Percentiles rank a stretch among this genome's conserved stretches.
phyloP scores from a whole-genome alignment of 2,329 filamentous ascomycete species.

The Ilyonectria mors-panacis region DNA sequence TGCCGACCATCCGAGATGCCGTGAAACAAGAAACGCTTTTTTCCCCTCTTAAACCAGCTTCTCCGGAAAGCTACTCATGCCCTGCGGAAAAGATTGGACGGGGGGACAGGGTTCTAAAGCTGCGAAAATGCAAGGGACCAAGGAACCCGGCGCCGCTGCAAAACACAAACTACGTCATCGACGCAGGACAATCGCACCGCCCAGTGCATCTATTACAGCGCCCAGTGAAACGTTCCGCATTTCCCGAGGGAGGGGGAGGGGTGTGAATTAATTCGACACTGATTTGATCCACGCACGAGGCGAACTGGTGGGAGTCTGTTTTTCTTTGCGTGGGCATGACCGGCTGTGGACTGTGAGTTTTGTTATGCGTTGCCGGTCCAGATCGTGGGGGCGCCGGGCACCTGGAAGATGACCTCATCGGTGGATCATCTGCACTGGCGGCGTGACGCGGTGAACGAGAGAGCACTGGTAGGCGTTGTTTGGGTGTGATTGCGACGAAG shows the following conservation, averaged over 20 bases:
- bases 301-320: background rate
- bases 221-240: background rate
- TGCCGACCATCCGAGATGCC: background rate
- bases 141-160: conserved; percentile 5
- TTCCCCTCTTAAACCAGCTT: background rate
- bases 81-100: background rate
- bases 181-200: no score
- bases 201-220: background rate
- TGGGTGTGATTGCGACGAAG: conserved; percentile 2
- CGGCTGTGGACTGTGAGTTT: background rate
- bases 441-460: conserved; percentile 34
- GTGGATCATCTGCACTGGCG: conserved; percentile 44
- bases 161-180: conserved; percentile 25
- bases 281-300: background rate
- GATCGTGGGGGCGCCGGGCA: conserved; percentile 13
- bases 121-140: conserved; percentile 29
- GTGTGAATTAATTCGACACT: background rate
- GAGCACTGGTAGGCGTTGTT: conserved; percentile 2
- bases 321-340: no score
- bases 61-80: background rate
- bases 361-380: background rate
- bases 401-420: conserved; percentile 43
- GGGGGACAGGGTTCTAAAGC: conserved; percentile 15
- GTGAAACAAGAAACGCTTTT: background rate
- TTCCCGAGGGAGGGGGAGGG: background rate